These are phyloP conservation scores for Teunomyces funiuensis DNA, from an alignment of 805 yeast species.

Conservation along the genomic window DNA sequence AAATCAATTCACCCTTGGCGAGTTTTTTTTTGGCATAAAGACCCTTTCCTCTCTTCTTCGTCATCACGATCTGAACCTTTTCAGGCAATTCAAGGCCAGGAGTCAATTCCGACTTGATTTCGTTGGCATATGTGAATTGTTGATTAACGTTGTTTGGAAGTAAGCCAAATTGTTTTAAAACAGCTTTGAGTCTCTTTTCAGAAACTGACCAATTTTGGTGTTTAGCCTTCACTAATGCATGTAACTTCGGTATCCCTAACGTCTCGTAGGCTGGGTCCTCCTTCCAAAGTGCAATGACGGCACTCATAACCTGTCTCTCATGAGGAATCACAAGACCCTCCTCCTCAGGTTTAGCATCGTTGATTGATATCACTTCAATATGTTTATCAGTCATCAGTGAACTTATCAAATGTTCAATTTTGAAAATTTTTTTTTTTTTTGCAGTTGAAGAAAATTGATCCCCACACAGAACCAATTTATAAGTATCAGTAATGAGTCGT, in stretches of 20 bases:
- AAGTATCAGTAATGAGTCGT: no score
- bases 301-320: slow-evolving; percentile 57
- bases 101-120: slow-evolving; percentile 52
- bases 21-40: slow-evolving; percentile 52
- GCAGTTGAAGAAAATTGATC: background rate
- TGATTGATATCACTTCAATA: slow-evolving; percentile 38
- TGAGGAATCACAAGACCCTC: slow-evolving; percentile 46
- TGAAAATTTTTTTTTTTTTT: slow-evolving; percentile 1
- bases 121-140: slow-evolving; percentile 50
- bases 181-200: slow-evolving; percentile 53
- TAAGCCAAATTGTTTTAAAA: slow-evolving; percentile 59
- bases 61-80: slow-evolving; percentile 45
- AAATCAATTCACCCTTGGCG: slow-evolving; percentile 51
- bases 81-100: slow-evolving; percentile 44
- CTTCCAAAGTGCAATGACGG: slow-evolving; percentile 66
- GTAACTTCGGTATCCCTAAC: slow-evolving; percentile 55
- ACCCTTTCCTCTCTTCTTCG: slow-evolving; percentile 60
- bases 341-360: slow-evolving; percentile 26
- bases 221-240: slow-evolving; percentile 45
- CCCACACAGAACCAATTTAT: background rate
- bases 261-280: slow-evolving; percentile 62
- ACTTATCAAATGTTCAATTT: background rate
- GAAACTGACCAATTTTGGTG: slow-evolving; percentile 65
- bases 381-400: slow-evolving; percentile 9
- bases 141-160: slow-evolving; percentile 28